Conservation (phyloP, 2,329 filamentous ascomycete genomes). For the Cercospora sp. region DNA sequence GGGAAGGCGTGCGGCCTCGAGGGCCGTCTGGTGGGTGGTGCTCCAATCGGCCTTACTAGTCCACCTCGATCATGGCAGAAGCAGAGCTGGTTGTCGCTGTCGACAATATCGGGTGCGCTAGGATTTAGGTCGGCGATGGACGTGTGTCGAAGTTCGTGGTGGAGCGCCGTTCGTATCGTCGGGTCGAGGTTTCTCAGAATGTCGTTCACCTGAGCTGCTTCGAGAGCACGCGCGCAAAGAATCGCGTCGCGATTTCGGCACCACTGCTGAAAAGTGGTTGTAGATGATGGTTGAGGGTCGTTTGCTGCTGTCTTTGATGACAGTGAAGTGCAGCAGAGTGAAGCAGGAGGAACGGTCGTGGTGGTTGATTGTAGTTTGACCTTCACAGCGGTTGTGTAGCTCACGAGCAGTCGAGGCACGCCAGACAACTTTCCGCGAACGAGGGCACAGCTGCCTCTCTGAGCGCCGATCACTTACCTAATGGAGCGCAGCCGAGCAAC, state of each 20-base stretch:
- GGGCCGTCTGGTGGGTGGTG: background rate
- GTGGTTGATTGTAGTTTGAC: background rate
- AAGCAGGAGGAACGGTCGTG: background rate
- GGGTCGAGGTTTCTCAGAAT: background rate
- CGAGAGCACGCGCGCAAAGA: background rate
- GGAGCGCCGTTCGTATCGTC: background rate
- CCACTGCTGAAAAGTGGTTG: background rate
- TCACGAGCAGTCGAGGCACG: background rate
- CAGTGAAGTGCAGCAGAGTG: background rate
- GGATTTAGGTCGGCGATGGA: background rate
- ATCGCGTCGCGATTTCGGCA: background rate
- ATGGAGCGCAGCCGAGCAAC: background rate
- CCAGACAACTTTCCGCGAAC: conserved; percentile 5
- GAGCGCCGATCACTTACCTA: background rate
- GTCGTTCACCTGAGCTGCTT: background rate
- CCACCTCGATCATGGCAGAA: conserved; percentile 1
- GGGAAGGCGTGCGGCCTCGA: background rate
- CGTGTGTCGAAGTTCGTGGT: background rate
- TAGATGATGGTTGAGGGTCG: background rate
- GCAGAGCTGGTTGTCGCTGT: background rate
- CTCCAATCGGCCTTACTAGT: background rate
- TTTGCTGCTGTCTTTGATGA: background rate
- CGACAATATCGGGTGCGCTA: background rate
- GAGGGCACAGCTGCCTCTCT: background rate
- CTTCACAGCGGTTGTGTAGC: background rate